phyloP scores from a whole-genome alignment of 352 stramenopile species.

The Phytopythium mirpurense region DNA sequence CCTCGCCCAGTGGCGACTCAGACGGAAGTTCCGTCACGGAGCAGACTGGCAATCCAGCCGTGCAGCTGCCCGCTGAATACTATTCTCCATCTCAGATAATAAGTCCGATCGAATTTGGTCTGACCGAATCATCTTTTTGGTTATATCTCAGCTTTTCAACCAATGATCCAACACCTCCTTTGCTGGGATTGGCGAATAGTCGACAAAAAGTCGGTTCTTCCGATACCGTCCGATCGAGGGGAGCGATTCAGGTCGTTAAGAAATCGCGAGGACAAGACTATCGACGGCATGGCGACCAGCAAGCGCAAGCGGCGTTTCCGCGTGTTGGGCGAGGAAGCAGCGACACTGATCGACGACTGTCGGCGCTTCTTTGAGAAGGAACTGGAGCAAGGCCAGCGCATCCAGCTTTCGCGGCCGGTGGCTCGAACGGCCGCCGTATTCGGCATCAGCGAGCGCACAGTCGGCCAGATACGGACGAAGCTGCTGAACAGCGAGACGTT shows the following conservation, averaged over 20 bases:
- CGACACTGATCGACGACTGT: not conserved
- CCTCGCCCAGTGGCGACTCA: no score
- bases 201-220: not conserved
- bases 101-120: not conserved
- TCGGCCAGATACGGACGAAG: not conserved
- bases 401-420: not conserved
- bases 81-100: not conserved
- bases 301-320: slow-evolving; percentile 2
- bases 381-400: slow-evolving; percentile 1
- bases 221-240: not conserved
- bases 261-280: not conserved
- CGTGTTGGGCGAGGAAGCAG: not conserved
- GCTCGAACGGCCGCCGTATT: not conserved
- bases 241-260: not conserved
- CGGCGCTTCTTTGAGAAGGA: slow-evolving; percentile 1
- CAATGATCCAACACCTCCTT: not conserved
- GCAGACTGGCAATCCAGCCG: no score
- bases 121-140: not conserved
- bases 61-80: no score
- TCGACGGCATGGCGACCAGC: not conserved
- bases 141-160: not conserved
- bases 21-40: no score
- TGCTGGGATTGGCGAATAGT: not conserved
- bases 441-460: not conserved
- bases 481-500: not conserved